Percentiles rank a stretch among this genome's conserved stretches.
phyloP scores from a whole-genome alignment of 1,284 basidiomycete genomes.

The Agroathelia rolfsii region DNA sequence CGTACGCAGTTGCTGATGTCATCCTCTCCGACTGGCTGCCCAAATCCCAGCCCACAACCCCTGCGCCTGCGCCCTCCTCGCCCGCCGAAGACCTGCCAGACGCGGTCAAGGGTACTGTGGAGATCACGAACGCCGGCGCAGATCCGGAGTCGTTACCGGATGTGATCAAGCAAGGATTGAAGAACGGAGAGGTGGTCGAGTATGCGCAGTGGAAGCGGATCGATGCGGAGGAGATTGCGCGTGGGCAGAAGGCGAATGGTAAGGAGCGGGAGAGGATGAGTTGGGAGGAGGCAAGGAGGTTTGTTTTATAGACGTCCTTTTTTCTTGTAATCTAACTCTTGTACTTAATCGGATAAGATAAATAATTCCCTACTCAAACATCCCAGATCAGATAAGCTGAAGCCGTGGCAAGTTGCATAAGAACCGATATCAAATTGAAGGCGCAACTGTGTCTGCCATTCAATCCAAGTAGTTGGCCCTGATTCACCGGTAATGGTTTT shows the following conservation, averaged over 20 bases:
- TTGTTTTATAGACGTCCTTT: too few species aligned
- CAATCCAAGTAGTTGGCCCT: too few species aligned
- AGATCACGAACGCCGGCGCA: slow-evolving; percentile 24
- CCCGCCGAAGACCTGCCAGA: slow-evolving; percentile 10
- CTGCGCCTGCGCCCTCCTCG: slow-evolving; percentile 11
- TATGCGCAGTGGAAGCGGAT: slow-evolving; percentile 66
- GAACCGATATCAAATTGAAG: too few species aligned
- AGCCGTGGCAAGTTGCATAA: too few species aligned
- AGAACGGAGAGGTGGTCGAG: slow-evolving; percentile 35
- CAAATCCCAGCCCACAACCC: slow-evolving; percentile 15
- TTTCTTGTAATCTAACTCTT: too few species aligned
- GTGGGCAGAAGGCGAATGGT: slow-evolving; percentile 43
- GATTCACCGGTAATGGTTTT: too few species aligned
- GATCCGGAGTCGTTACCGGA: slow-evolving; percentile 35
- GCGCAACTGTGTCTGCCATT: too few species aligned
- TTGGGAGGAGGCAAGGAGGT: slow-evolving; percentile 45
- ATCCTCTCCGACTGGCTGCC: slow-evolving; percentile 48
- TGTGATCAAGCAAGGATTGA: slow-evolving; percentile 47
- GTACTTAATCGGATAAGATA: too few species aligned
- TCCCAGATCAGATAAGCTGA: too few species aligned
- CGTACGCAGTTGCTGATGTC: slow-evolving; percentile 70
- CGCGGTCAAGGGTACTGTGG: slow-evolving; percentile 20
- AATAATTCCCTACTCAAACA: too few species aligned
- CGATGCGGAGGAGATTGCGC: slow-evolving; percentile 53
- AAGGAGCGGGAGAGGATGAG: slow-evolving; percentile 76